A percentile compares a stretch with the other conserved stretches of the same genome.
These are phyloP conservation scores for Xylaria multiplex DNA, from an alignment of 2,329 filamentous ascomycete species.

Conservation along the genomic window DNA sequence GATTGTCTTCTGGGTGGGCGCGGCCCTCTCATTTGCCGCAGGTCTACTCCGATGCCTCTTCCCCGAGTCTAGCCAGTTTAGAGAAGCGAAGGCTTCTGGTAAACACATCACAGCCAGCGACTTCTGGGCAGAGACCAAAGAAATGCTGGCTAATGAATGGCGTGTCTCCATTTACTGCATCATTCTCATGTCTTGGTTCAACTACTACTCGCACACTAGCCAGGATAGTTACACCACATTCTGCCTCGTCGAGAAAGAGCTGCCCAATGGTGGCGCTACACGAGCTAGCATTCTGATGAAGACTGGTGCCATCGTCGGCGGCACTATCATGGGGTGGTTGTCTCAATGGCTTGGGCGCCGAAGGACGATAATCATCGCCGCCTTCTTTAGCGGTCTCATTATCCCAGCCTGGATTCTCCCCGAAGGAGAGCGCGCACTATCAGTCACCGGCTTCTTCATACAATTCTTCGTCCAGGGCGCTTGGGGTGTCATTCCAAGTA, in stretches of 20 bases:
- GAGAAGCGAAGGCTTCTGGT: conserved; percentile 71
- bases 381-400: conserved; percentile 67
- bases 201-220: conserved; percentile 80
- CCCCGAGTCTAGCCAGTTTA: conserved; percentile 79
- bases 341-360: conserved; percentile 81
- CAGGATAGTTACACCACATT: conserved; percentile 87
- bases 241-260: conserved; percentile 77
- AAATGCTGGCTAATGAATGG: conserved; percentile 77
- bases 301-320: conserved; percentile 78
- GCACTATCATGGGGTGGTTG: conserved; percentile 76
- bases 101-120: conserved; percentile 59
- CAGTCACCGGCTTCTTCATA: conserved; percentile 73
- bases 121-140: conserved; percentile 76
- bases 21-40: conserved; percentile 73
- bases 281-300: conserved; percentile 87
- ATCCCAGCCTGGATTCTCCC: conserved; percentile 79
- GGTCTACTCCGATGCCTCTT: conserved; percentile 74
- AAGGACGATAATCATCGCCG: conserved; percentile 70
- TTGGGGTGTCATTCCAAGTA: conserved; percentile 72
- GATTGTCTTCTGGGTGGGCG: conserved; percentile 77
- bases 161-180: conserved; percentile 80
- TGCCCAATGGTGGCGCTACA: conserved; percentile 70
- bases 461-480: conserved; percentile 75
- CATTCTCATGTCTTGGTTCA: conserved; percentile 81
- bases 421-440: conserved; percentile 66